Base-by-base conservation (phyloP, 306 rosid genomes). In the Styphnolobium japonicum region DNA sequence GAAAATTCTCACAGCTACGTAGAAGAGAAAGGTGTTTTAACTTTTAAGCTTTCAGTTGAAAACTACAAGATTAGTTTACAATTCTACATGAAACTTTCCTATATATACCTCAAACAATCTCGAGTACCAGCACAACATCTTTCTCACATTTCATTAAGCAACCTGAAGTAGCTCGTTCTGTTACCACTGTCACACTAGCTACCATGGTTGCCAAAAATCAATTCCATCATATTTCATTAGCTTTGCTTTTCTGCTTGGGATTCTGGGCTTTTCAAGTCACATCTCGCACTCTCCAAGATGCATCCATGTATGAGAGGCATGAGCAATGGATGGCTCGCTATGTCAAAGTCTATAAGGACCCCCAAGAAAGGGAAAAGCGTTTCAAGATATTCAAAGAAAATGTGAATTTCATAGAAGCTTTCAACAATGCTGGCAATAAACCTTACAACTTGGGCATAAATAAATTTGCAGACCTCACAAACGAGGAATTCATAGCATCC, bases 401-500 rank as follows among this genome's bases (percentile, higher is more conserved):
- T 57, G 81, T 74, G 5, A 58, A 82, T 10, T 63, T 64, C 33
- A 77, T 79, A 1, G 87, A 86, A 25, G 7, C 43, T 21, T 80
- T 57, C 48, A 89, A 84, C 56, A 43, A 10, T 16, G 78, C 31
- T 46, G 85, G 67, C 14, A 66, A 71, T 23, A 80, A 86, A 79
- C 71, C 83, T 42, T 84, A 87, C 60, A 85, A 73, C 42, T 70
- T 83, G 19, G 79, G 36, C 31, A 52, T 63, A 10, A 70, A 82
- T 40, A 36, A 53, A 43, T 82, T 77, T 73, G 80, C 87, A 19
- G 87, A 84, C 36, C 89, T 79, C 25, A 86, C 88, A 21, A 84
- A 82, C 0, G 86, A 87, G 6, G 93, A 89, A 52, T 83, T 89
- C 65, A 45, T 15, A 7, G 7, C 74, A 48, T 6, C 66, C 0